These are phyloP conservation scores for Periglandula ipomoeae DNA, from an alignment of 2,329 filamentous ascomycete genomes.

Conservation along the genomic window DNA sequence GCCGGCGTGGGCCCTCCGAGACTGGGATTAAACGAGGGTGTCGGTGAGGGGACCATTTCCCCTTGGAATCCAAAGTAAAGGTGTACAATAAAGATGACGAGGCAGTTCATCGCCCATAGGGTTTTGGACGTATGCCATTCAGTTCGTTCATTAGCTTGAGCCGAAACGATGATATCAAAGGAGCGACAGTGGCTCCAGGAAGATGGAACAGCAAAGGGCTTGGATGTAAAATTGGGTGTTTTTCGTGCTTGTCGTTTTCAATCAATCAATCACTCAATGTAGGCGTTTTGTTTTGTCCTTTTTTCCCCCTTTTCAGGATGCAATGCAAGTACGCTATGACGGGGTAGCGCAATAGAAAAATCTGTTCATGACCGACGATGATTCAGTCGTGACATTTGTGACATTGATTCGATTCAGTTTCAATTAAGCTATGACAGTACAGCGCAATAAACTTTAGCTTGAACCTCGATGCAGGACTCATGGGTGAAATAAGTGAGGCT, in stretches of 20 bases:
- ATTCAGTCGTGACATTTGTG: too few relatives aligned
- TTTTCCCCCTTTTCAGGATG: not conserved
- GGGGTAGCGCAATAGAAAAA: not conserved
- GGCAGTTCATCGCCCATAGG: not conserved
- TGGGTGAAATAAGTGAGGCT: too few relatives aligned
- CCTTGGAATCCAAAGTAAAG: not conserved
- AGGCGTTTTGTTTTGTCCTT: not conserved
- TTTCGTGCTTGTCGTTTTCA: not conserved
- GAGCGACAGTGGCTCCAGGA: too few relatives aligned
- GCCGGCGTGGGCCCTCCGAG: conserved; percentile 1
- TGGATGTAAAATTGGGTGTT: not conserved
- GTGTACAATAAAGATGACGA: not conserved
- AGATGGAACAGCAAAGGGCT: too few relatives aligned
- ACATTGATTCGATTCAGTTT: not conserved
- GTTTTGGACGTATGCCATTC: not conserved
- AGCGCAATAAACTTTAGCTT: too few relatives aligned
- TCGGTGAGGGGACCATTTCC: not conserved
- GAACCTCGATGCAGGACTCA: too few relatives aligned
- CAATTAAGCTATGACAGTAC: too few relatives aligned
- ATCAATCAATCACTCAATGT: too few relatives aligned
- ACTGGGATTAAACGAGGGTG: not conserved
- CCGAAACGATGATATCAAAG: too few relatives aligned
- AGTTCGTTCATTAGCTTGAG: too few relatives aligned
- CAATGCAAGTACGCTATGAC: not conserved
- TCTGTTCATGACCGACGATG: too few relatives aligned